A percentile compares a stretch with the other conserved stretches of the same genome.
Conservation (phyloP, 1,284 basidiomycete species). For the Heterobasidion occidentale region DNA sequence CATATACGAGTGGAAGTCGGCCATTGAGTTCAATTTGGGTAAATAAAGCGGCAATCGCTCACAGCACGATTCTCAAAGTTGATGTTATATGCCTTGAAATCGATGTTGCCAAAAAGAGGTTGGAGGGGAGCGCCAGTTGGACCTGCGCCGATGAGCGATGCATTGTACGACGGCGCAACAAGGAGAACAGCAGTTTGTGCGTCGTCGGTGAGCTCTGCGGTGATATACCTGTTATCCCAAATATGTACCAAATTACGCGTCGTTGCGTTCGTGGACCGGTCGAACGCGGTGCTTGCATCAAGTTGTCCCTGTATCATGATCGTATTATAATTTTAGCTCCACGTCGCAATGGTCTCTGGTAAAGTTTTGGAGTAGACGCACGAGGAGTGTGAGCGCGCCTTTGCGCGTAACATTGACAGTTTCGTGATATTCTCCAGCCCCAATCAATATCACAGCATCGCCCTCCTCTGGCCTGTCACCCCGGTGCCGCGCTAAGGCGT, state of each 20-base stretch:
- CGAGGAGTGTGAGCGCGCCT: slow-evolving; percentile 49
- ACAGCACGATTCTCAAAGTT: slow-evolving; percentile 62
- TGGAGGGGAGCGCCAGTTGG: slow-evolving; percentile 48
- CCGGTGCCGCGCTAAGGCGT: too few species aligned
- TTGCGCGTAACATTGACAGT: slow-evolving; percentile 46
- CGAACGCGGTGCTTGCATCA: slow-evolving; percentile 23
- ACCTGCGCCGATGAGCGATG: slow-evolving; percentile 47
- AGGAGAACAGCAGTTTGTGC: slow-evolving; percentile 46
- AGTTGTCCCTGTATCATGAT: slow-evolving; percentile 40
- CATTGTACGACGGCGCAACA: slow-evolving; percentile 40
- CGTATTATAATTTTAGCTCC: neutral
- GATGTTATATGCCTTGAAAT: slow-evolving; percentile 63
- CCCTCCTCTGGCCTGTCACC: slow-evolving; percentile 28
- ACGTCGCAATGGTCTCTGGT: neutral
- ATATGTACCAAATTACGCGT: slow-evolving; percentile 46
- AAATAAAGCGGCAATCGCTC: slow-evolving; percentile 11
- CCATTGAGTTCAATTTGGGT: neutral
- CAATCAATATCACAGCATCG: slow-evolving; percentile 45
- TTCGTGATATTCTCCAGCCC: slow-evolving; percentile 55
- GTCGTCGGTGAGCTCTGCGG: slow-evolving; percentile 36
- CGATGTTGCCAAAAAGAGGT: slow-evolving; percentile 42
- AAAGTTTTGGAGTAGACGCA: slow-evolving; percentile 13
- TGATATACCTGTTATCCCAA: slow-evolving; percentile 38
- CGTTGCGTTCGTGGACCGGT: slow-evolving; percentile 25
- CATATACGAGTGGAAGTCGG: neutral